phyloP scores from a whole-genome alignment of 805 yeast genomes.

The Yamadazyma paraphyllophila region DNA sequence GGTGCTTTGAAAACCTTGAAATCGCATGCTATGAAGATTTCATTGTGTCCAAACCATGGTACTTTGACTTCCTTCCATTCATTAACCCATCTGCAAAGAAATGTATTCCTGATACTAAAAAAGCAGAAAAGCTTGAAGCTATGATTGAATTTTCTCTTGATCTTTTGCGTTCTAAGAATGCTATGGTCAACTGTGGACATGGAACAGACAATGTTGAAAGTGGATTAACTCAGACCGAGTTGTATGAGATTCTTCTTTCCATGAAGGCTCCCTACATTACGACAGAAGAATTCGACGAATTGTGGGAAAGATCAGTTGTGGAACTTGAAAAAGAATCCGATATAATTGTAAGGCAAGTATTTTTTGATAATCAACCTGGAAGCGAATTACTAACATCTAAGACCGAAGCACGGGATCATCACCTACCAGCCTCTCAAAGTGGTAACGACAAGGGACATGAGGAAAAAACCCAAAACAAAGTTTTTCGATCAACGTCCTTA shows the following conservation, averaged over 20 bases:
- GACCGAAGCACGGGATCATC: slow-evolving; percentile 13
- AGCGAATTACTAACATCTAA: slow-evolving; percentile 24
- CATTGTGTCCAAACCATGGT: slow-evolving; percentile 50
- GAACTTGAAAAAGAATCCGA: slow-evolving; percentile 67
- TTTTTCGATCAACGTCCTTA: slow-evolving; percentile 74
- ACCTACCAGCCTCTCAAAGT: slow-evolving; percentile 8
- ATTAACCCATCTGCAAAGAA: slow-evolving; percentile 44
- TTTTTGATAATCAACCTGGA: slow-evolving; percentile 12
- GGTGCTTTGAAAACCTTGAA: slow-evolving; percentile 60
- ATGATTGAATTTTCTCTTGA: slow-evolving; percentile 67
- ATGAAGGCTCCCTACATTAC: slow-evolving; percentile 48
- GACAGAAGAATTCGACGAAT: slow-evolving; percentile 67
- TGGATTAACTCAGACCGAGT: slow-evolving; percentile 49
- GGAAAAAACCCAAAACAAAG: slow-evolving; percentile 41
- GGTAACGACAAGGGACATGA: slow-evolving; percentile 24
- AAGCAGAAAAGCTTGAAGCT: slow-evolving; percentile 62
- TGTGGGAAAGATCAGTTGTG: slow-evolving; percentile 65
- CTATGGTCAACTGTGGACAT: slow-evolving; percentile 57
- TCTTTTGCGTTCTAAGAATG: slow-evolving; percentile 65
- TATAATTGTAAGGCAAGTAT: slow-evolving; percentile 76
- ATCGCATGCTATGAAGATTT: slow-evolving; percentile 73
- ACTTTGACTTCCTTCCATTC: slow-evolving; percentile 58
- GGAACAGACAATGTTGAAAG: slow-evolving; percentile 42
- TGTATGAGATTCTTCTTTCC: slow-evolving; percentile 50
- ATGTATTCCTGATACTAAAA: slow-evolving; percentile 74